Conservation (phyloP, 768 basidiomycete genomes). For the Leccinum imitatum region DNA sequence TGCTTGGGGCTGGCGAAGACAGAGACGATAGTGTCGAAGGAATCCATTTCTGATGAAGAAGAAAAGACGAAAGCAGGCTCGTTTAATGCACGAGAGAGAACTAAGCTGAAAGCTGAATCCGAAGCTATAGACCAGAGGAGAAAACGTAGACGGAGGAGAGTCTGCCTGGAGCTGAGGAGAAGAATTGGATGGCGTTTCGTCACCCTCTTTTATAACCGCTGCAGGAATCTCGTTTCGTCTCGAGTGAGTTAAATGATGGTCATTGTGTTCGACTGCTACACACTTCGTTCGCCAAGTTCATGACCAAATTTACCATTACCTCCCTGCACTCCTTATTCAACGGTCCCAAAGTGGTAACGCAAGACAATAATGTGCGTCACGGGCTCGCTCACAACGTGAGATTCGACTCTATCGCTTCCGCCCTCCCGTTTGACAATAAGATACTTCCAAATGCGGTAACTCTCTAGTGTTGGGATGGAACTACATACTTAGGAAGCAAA, state of each 20-base stretch:
- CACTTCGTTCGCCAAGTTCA: neutral
- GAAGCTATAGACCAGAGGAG: neutral
- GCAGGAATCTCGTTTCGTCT: neutral
- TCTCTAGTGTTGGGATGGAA: constrained; percentile 14
- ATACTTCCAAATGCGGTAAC: constrained; percentile 19
- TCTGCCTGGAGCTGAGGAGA: constrained; percentile 9
- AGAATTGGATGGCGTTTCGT: neutral
- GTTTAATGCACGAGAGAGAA: neutral
- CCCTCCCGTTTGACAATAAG: constrained; percentile 20
- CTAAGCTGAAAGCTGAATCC: neutral
- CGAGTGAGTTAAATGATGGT: neutral
- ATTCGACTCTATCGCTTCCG: neutral
- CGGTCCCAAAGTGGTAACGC: constrained; percentile 6
- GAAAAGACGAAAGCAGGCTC: neutral
- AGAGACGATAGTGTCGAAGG: constrained; percentile 18
- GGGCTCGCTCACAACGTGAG: constrained; percentile 6
- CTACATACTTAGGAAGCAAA: neutral
- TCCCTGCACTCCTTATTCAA: neutral
- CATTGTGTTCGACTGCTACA: neutral
- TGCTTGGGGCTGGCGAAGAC: constrained; percentile 11
- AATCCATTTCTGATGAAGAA: constrained; percentile 21
- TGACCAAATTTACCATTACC: neutral
- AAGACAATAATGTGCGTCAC: constrained; percentile 21
- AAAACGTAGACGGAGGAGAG: neutral
- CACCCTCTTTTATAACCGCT: constrained; percentile 18